Evolutionary conservation across 2,329 filamentous ascomycete species (phyloP), one percentile per base, ranked within the genome.

Genomic region (Stagonosporopsis chrysanthemi): DNA sequence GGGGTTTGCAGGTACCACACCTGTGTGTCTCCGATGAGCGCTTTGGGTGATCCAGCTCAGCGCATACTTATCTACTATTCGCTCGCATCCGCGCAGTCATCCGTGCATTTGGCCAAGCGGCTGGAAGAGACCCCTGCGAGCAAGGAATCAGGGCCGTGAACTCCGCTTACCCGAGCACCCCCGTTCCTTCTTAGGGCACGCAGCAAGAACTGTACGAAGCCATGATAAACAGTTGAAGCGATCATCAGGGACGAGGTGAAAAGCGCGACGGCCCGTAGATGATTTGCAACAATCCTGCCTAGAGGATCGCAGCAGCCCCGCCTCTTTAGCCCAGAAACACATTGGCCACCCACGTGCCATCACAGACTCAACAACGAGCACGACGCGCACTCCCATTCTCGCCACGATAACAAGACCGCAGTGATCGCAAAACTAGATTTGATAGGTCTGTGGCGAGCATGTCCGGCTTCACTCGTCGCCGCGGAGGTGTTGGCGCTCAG

Each of bases 401-500:
- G 40, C 44, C 11, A 31, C 40, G 33, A 38, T 6, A 51, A 29
- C 22, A 12, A 31, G 9, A 14, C 35, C 29, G 14, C 45, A 19
- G 23, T 43, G 6, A 23, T 31, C 7, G 23, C 1, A 17, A 1
- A n/a, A 9, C 11, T 14, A 39, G 7, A 33, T n/a, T 39, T 33
- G 22, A 31, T 14, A 31, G 8, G n/a, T n/a, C n/a, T 31, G 28
- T 35, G n/a, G 22, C 48, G 15, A 58, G 23, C 44, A 73, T 73
- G 68, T 67, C 68, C 45, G 52, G 33, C 14, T 60, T 40, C 15
- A 53, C 52, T 49, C 59, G 61, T 15, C 31, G 48, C 26, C 48
- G 54, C 39, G 38, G 19, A 42, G 47, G 56, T 51, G 46, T 40
- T 26, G 59, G 58, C 23, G 61, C 50, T 19, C 24, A 61, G 12